Conservation (phyloP, 441 rosid species). For the Raphanus hybrid region DNA sequence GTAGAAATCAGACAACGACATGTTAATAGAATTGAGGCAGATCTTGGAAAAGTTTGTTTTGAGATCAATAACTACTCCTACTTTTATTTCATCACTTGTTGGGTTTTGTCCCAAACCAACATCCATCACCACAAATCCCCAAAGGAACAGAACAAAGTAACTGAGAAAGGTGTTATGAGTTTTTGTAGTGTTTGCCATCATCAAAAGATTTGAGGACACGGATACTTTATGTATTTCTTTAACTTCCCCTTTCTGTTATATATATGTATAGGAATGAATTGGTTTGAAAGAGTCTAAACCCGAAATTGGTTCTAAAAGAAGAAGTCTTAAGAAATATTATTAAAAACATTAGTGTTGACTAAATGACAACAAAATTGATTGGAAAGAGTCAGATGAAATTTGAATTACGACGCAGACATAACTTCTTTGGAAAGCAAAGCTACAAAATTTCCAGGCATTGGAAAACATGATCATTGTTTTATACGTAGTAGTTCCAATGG, state of each 20-base stretch:
- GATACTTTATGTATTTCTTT: neutral
- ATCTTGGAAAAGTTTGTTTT: constrained; percentile 38
- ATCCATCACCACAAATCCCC: constrained; percentile 6
- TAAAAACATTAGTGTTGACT: constrained; percentile 1
- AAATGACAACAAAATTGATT: neutral
- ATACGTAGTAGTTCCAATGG: neutral
- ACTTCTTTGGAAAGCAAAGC: neutral
- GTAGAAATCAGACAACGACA: constrained; percentile 68
- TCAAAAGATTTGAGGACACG: constrained; percentile 1
- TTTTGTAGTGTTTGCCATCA: constrained; percentile 12
- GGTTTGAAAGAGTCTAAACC: constrained; percentile 5
- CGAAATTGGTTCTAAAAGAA: neutral
- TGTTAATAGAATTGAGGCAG: constrained; percentile 55
- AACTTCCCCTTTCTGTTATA: neutral
- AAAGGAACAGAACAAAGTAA: constrained; percentile 18
- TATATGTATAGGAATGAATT: neutral
- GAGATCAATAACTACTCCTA: constrained; percentile 64
- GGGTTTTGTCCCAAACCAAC: constrained; percentile 30
- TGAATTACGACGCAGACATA: neutral
- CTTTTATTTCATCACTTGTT: constrained; percentile 45
- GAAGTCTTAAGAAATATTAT: neutral
- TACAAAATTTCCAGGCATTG: neutral
- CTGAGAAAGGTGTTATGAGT: constrained; percentile 13
- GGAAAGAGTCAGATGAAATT: constrained; percentile 9
- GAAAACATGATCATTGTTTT: neutral